Conservation (phyloP, 1,139 yeast genomes). For the Debaryomyces sp. region DNA sequence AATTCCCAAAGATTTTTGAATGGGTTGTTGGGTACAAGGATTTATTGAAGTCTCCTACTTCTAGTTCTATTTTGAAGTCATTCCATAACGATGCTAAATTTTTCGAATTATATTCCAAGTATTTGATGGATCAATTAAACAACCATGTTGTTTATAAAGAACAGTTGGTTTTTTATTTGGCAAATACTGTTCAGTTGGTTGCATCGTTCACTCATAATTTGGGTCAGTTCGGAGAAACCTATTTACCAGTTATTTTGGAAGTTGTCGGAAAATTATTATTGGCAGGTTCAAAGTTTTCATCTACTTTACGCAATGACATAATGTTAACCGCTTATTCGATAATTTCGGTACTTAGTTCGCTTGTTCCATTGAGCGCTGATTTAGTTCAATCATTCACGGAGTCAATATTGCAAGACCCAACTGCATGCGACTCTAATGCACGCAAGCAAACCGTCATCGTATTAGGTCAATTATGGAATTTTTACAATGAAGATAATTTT, state of each 20-base stretch:
- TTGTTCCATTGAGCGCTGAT: conserved; percentile 65
- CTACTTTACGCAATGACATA: conserved; percentile 57
- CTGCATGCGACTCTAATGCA: conserved; percentile 21
- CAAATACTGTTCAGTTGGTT: conserved; percentile 66
- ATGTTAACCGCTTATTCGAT: conserved; percentile 85
- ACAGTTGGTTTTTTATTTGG: conserved; percentile 76
- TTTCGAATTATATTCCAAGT: conserved; percentile 64
- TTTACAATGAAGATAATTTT: conserved; percentile 23
- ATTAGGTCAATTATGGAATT: conserved; percentile 48
- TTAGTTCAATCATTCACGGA: conserved; percentile 71
- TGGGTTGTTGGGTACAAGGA: conserved; percentile 75
- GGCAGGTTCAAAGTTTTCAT: conserved; percentile 23
- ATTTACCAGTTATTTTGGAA: conserved; percentile 59
- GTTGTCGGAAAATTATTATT: conserved; percentile 56
- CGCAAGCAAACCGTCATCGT: conserved; percentile 40
- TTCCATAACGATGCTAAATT: conserved; percentile 68
- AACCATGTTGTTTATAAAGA: conserved; percentile 65
- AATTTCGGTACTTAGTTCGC: conserved; percentile 73
- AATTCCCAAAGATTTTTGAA: conserved; percentile 74
- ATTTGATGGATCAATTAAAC: conserved; percentile 55
- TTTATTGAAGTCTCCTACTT: conserved; percentile 63
- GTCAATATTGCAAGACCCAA: conserved; percentile 47
- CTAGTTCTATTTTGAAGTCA: conserved; percentile 69
- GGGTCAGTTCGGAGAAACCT: conserved; percentile 30
- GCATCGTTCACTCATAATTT: conserved; percentile 40